Percentiles rank a stretch among this genome's conserved stretches.
Evolutionary conservation across 2,329 filamentous ascomycete genomes (phyloP).

Genomic region (Xylogone sp.): DNA sequence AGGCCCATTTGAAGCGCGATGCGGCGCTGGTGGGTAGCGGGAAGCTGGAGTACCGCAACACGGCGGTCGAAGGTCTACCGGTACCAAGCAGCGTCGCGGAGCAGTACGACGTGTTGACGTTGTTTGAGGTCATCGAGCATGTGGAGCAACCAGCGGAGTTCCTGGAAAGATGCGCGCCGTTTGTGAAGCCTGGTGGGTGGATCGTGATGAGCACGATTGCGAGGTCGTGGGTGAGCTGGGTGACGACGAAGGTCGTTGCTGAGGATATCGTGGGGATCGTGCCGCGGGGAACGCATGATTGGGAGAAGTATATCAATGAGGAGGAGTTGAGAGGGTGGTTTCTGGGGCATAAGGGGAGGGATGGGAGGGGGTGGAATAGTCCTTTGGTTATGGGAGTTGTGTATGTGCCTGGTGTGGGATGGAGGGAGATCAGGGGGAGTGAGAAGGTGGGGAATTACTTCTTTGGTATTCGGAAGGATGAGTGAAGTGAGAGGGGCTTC

Average conservation of each 20-base stretch:
- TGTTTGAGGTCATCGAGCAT: conserved; percentile 96
- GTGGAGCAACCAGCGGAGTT: conserved; percentile 74
- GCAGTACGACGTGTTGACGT: conserved; percentile 73
- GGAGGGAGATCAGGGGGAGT: conserved; percentile 77
- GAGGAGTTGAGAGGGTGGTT: conserved; percentile 65
- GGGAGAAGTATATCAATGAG: conserved; percentile 92
- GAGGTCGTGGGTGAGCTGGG: conserved; percentile 81
- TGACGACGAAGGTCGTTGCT: conserved; percentile 88
- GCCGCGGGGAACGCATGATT: conserved; percentile 90
- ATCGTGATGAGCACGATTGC: conserved; percentile 90
- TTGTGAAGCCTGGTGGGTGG: conserved; percentile 90
- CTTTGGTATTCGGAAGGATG: conserved; percentile 69
- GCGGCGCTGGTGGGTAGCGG: conserved; percentile 50
- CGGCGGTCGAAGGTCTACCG: conserved; percentile 68
- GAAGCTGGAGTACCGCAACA: conserved; percentile 71
- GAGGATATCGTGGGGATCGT: conserved; percentile 87
- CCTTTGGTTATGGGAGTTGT: conserved; percentile 73
- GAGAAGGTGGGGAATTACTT: conserved; percentile 95
- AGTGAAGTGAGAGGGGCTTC: neutral
- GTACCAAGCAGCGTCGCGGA: conserved; percentile 33
- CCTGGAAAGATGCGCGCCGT: conserved; percentile 64
- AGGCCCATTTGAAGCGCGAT: conserved; percentile 70
- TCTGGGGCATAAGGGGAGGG: conserved; percentile 33
- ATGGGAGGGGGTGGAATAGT: conserved; percentile 49
- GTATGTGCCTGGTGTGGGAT: conserved; percentile 86